Evolutionary conservation across 176 grass and related monocot genomes (phyloP), one percentile per base, ranked within the genome.

Genomic region (Musa beccarii): DNA sequence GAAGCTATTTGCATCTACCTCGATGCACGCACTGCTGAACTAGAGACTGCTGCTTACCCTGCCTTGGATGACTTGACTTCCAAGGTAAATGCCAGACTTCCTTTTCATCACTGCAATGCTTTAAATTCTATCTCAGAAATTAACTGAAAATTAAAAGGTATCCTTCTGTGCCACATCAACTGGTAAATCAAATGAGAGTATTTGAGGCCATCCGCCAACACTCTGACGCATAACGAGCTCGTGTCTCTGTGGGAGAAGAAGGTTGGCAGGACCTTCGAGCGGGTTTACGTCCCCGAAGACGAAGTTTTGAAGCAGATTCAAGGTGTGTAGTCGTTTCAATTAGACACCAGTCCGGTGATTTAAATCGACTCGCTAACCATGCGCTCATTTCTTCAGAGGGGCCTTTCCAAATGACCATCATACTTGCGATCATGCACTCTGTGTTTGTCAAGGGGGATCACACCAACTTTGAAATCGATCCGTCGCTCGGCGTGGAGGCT

Each of bases 61-160:
- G 78, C 78, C 10, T 73, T 80, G 29, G 78, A 99, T 81, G 96
- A 99, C 77, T 76, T 99, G 73, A 94, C 90, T 77, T 89, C 96
- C 80, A 95, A 95, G 90, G 96, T 95, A n/a, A 55, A 70, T 5
- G 17, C 25, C 17, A 21, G 43, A 20, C 43, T 50, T 69, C 49
- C 29, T 34, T 14, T 20, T 66, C 17, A 11, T 70, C 19, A n/a
- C 28, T 70, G 43, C 8, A 11, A n/a, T 51, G 43, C 1, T 70
- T 70, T 51, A 7, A 11, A 70, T 70, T 11, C 14, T 20, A 50
- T 50, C 8, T 9, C 14, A 50, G 68, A 21, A 11, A 50, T 14
- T 25, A 66, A 26, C 1, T 25, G 63, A 66, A 21, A 12, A 66
- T 20, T 66, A n/a, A 3, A 25, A 23, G 43, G n/a, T 70, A 11